These are phyloP conservation scores for Tagetes patula DNA, from an alignment of 129 eudicot genomes.

Conservation along the genomic window DNA sequence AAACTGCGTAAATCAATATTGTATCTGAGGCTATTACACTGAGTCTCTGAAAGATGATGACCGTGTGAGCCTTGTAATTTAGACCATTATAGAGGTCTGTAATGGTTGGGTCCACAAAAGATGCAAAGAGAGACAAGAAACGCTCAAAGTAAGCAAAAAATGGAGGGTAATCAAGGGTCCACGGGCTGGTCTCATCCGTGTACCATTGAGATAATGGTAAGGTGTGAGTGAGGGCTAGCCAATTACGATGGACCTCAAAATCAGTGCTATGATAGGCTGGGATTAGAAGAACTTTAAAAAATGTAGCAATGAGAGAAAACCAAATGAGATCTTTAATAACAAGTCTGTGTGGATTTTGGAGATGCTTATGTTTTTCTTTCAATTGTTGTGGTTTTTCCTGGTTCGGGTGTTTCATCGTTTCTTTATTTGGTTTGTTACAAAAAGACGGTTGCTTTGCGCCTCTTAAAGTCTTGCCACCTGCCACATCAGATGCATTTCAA, in stretches of 20 bases:
- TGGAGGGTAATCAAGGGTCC: constrained; percentile 97
- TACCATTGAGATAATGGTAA: constrained; percentile 76
- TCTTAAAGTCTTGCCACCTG: background rate
- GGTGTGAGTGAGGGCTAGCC: constrained; percentile 84
- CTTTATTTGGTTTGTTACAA: constrained; percentile 7
- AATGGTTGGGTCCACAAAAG: constrained; percentile 62
- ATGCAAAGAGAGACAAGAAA: constrained; percentile 55
- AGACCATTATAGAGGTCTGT: constrained; percentile 63
- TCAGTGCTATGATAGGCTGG: constrained; percentile 93
- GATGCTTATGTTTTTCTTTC: constrained; percentile 22
- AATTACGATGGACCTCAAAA: constrained; percentile 90
- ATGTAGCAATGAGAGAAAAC: constrained; percentile 50
- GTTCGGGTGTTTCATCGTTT: constrained; percentile 26
- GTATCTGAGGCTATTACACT: constrained; percentile 60
- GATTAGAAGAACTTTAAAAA: constrained; percentile 66
- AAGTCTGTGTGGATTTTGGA: constrained; percentile 23
- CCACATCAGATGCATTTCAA: constrained; percentile 10
- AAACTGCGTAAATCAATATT: constrained; percentile 42
- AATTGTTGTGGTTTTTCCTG: constrained; percentile 18
- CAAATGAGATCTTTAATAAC: constrained; percentile 44
- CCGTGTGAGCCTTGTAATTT: constrained; percentile 46
- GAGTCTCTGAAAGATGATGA: constrained; percentile 62
- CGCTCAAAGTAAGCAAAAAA: constrained; percentile 77
- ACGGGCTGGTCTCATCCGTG: constrained; percentile 66
- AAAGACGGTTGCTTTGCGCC: background rate